phyloP scores from a whole-genome alignment of 78 protist genomes.

The Salpingoeca rosetta region DNA sequence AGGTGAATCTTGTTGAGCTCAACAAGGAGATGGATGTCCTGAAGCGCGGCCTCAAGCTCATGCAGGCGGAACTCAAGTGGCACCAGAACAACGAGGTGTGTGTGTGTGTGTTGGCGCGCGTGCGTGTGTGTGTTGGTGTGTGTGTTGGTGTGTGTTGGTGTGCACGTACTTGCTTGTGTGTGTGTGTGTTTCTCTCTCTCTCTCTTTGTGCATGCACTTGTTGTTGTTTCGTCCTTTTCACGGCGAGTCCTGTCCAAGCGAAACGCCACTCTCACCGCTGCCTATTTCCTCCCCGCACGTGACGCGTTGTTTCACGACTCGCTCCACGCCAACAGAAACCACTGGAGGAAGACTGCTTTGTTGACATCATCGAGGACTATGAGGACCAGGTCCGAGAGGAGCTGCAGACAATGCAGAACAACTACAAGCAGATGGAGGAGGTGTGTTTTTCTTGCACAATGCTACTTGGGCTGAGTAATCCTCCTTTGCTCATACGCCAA shows the following conservation, averaged over 20 bases:
- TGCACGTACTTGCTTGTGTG: not conserved
- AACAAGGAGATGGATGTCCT: not conserved
- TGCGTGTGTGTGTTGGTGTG: not conserved
- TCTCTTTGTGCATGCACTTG: too few relatives aligned
- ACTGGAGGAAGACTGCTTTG: not conserved
- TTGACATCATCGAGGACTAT: not conserved
- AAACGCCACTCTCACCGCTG: too few relatives aligned
- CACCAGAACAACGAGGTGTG: not conserved
- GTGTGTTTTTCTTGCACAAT: too few relatives aligned
- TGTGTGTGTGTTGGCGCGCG: not conserved
- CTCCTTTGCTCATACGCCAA: not conserved
- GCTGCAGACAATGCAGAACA: too few relatives aligned
- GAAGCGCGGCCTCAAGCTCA: not conserved
- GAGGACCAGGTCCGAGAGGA: not conserved
- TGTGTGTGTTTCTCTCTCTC: too few relatives aligned
- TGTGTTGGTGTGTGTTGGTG: not conserved
- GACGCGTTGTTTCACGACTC: too few relatives aligned
- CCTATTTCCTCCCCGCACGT: too few relatives aligned
- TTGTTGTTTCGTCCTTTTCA: too few relatives aligned
- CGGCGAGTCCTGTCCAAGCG: too few relatives aligned
- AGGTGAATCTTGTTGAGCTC: not conserved
- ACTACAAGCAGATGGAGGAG: too few relatives aligned
- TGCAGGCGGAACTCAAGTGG: not conserved
- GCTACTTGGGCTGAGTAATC: too few relatives aligned
- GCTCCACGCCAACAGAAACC: too few relatives aligned